These are phyloP conservation scores for Oropetium thomaeum DNA, from an alignment of 176 grass and related monocot genomes.

Conservation along the genomic window DNA sequence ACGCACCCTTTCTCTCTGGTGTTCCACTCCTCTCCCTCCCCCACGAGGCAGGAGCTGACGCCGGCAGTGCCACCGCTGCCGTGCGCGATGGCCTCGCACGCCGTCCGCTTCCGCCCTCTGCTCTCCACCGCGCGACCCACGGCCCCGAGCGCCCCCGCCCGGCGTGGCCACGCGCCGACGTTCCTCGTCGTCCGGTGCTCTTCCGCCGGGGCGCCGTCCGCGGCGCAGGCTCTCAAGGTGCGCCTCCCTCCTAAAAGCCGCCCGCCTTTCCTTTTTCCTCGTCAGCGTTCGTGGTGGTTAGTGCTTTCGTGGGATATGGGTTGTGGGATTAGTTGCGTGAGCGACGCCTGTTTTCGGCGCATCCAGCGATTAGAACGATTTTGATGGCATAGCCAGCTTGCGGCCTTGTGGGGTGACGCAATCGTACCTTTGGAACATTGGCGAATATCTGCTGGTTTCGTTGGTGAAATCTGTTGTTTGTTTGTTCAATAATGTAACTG, in stretches of 20 bases:
- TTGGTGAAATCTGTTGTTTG: not conserved
- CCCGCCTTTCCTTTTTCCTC: not conserved
- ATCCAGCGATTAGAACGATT: not conserved
- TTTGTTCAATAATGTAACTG: not conserved
- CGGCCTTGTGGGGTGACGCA: not conserved
- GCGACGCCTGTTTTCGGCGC: not conserved
- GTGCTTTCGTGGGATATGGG: not conserved
- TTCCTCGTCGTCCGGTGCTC: slow-evolving; percentile 41
- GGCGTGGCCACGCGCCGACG: not conserved
- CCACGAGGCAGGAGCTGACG: not conserved
- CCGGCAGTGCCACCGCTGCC: not conserved
- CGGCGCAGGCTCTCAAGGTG: slow-evolving; percentile 56
- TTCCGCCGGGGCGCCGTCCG: slow-evolving; percentile 32
- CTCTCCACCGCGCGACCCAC: slow-evolving; percentile 22
- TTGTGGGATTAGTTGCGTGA: not conserved
- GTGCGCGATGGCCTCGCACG: slow-evolving; percentile 25
- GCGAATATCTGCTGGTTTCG: not conserved
- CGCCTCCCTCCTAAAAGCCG: not conserved
- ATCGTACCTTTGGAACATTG: no score
- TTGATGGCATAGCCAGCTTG: not conserved
- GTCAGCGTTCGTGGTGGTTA: not conserved
- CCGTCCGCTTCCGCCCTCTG: slow-evolving; percentile 35
- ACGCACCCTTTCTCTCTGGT: not conserved
- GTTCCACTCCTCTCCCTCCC: not conserved
- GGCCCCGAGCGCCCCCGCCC: not conserved